phyloP scores from a whole-genome alignment of 331 rosid species.

The Cydonia oblonga region DNA sequence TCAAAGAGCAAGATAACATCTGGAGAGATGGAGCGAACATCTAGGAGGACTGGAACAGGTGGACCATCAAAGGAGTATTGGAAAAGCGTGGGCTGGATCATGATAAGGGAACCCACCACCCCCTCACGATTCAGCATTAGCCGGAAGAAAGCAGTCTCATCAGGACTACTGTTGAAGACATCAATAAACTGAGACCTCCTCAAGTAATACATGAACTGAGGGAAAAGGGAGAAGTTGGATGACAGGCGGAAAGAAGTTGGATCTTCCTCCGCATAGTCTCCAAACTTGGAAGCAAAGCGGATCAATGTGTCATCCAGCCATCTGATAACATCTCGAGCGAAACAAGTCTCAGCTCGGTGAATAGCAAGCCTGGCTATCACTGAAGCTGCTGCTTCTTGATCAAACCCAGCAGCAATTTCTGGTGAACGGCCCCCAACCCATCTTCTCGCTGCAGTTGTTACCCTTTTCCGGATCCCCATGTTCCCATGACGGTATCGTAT shows the following conservation, averaged over 20 bases:
- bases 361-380: constrained; percentile 87
- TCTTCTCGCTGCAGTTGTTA: constrained; percentile 87
- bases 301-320: constrained; percentile 76
- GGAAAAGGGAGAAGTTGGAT: constrained; percentile 81
- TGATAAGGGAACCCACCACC: constrained; percentile 77
- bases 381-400: constrained; percentile 91
- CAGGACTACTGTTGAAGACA: constrained; percentile 69
- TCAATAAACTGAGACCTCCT: constrained; percentile 90
- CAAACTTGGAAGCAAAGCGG: constrained; percentile 69
- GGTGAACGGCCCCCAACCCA: constrained; percentile 73
- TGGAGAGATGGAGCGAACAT: constrained; percentile 64
- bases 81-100: constrained; percentile 91
- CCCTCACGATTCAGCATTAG: constrained; percentile 81
- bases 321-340: constrained; percentile 78
- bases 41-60: constrained; percentile 79
- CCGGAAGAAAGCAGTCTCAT: constrained; percentile 82
- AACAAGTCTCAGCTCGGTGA: constrained; percentile 60
- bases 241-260: constrained; percentile 77
- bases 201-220: constrained; percentile 85
- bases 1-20: constrained; percentile 80
- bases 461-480: constrained; percentile 55
- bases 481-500: constrained; percentile 68
- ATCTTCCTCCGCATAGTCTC: constrained; percentile 79
- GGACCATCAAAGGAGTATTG: constrained; percentile 90
- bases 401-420: constrained; percentile 77